phyloP scores from a whole-genome alignment of 352 stramenopile genomes.

The Aphanomyces euteiches region DNA sequence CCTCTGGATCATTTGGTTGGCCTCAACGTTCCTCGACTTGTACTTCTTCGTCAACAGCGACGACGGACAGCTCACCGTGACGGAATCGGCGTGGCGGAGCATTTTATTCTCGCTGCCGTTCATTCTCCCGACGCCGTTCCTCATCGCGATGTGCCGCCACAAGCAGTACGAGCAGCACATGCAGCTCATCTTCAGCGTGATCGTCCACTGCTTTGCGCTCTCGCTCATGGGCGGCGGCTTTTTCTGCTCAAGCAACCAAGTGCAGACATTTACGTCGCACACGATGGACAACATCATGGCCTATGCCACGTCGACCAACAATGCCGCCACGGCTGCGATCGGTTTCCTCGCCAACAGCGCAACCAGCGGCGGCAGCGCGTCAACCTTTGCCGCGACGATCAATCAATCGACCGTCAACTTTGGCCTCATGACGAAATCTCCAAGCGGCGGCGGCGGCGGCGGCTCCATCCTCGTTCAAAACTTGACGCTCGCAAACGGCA shows the following conservation, averaged over 20 bases:
- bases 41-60: slow-evolving; percentile 40
- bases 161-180: slow-evolving; percentile 55
- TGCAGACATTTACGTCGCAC: not conserved
- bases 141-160: slow-evolving; percentile 52
- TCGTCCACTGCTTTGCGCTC: slow-evolving; percentile 66
- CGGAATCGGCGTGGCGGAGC: slow-evolving; percentile 34
- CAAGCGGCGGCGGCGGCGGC: not conserved
- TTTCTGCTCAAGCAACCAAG: slow-evolving; percentile 37
- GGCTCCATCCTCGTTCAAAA: slow-evolving; percentile 2
- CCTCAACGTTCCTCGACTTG: slow-evolving; percentile 41
- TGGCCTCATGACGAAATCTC: not conserved
- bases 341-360: not conserved
- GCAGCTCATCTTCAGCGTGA: slow-evolving; percentile 53
- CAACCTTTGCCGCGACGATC: not conserved
- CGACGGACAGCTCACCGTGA: slow-evolving; percentile 39
- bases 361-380: not conserved
- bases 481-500: not conserved
- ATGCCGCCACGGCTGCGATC: not conserved
- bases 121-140: slow-evolving; percentile 53
- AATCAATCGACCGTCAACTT: not conserved
- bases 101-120: slow-evolving; percentile 53
- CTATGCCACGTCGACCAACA: not conserved
- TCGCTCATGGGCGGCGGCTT: slow-evolving; percentile 46
- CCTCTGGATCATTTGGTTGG: slow-evolving; percentile 55
- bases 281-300: slow-evolving; percentile 14